Conservation (phyloP, 257 asterid species). For the Solanum chilense region DNA sequence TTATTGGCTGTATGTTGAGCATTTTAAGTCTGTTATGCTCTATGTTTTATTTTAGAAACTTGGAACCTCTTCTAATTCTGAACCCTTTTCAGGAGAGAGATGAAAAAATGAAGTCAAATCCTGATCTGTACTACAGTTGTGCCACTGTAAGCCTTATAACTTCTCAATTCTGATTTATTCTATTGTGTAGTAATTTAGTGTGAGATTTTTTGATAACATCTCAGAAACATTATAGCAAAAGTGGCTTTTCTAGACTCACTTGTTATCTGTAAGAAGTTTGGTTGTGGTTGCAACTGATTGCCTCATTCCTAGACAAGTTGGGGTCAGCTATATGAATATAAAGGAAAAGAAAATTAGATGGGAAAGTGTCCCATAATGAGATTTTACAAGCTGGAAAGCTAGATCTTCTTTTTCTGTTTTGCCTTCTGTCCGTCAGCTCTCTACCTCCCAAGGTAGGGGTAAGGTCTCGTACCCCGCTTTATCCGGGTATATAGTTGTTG, state of each 20-base stretch:
- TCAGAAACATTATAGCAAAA: not conserved
- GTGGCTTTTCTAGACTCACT: not conserved
- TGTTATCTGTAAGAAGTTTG: not conserved
- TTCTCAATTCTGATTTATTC: not conserved
- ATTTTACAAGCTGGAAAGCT: not conserved
- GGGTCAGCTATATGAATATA: not conserved
- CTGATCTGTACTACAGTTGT: slow-evolving; percentile 82
- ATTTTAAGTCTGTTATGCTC: not conserved
- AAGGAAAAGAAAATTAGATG: not conserved
- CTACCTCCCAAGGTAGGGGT: not conserved
- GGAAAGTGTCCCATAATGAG: not conserved
- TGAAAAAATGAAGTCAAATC: slow-evolving; percentile 67
- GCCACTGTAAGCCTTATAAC: slow-evolving; percentile 57
- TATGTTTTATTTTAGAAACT: not conserved
- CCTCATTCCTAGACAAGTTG: not conserved
- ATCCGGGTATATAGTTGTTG: not conserved
- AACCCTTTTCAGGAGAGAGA: slow-evolving; percentile 69
- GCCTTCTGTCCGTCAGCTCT: not conserved
- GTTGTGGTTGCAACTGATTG: not conserved
- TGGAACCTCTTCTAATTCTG: not conserved
- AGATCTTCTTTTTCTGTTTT: not conserved
- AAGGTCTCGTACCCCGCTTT: not conserved
- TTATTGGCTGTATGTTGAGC: not conserved
- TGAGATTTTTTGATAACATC: not conserved
- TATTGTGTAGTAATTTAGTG: not conserved